Conservation (phyloP, 352 stramenopile genomes). For the Globisporangium canariense region DNA sequence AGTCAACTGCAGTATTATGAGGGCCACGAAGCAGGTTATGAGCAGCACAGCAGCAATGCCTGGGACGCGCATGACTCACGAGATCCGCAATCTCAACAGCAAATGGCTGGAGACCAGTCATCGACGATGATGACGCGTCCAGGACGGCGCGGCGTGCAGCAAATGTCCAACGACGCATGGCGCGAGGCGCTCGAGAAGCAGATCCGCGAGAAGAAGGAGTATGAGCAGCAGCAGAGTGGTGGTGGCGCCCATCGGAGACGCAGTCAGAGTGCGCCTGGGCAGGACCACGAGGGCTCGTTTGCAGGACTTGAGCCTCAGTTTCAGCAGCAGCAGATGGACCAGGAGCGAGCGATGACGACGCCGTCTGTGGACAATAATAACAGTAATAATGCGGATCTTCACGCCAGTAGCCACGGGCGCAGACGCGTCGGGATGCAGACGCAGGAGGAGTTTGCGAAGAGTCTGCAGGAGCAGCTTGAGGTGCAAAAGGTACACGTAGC, state of each 20-base stretch:
- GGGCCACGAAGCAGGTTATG: background rate
- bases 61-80: background rate
- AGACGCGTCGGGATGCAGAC: constrained; percentile 17
- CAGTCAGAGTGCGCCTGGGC: constrained; percentile 18
- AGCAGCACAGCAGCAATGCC: background rate
- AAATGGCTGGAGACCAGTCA: background rate
- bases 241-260: background rate
- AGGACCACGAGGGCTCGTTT: background rate
- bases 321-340: constrained; percentile 2
- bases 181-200: constrained; percentile 48
- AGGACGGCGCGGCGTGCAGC: constrained; percentile 31
- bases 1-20: background rate
- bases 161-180: constrained; percentile 40
- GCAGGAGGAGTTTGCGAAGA: constrained; percentile 35
- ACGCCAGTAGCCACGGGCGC: constrained; percentile 2
- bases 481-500: constrained; percentile 37
- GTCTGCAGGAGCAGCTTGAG: constrained; percentile 47
- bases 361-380: background rate
- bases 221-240: constrained; percentile 10
- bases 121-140: background rate
- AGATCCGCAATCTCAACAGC: background rate
- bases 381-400: background rate
- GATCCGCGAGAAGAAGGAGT: constrained; percentile 41
- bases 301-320: background rate
- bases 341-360: constrained; percentile 13